Base-by-base conservation (phyloP, 352 stramenopile genomes). In the Plasmopara viticola region DNA sequence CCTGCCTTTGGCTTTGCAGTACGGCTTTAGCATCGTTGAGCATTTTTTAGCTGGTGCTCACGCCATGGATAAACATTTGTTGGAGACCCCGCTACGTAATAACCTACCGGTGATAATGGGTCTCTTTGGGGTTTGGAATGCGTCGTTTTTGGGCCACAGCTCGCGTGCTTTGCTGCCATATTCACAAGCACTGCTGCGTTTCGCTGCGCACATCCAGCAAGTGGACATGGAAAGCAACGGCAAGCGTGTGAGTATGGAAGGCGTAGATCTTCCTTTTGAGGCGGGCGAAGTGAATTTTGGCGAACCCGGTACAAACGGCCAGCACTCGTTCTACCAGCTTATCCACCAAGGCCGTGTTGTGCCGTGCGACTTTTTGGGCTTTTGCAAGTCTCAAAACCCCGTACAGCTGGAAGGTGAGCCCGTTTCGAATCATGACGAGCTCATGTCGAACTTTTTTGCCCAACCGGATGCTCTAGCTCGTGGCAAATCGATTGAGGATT, bases 361-460 rank as follows among this genome's bases (percentile, higher is more conserved):
- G 44, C 96, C 97, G 33, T 94, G 86, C 56, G 97, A 99, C 65
- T 99, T 99, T 69, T 96, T 99, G 57, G 97, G 95, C 31, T 99
- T 98, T 67, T 92, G 94, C 58, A 78, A 98, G 70, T 97, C 79
- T 56, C 95, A 99, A 75, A 84, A 87, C 64, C 82, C 84, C 37
- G 68, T 95, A 48, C 34, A 65, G 38, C 70, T 91, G 44, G 71
- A 70, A 0, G 74, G 74, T 29, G 81, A 98, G 65, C 52, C 78
- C 0, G 88, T 99, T 30, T 90, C 85, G n/a, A 98, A 98, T 79
- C 96, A 99, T 78, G 96, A 99, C 72, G 96, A 99, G 76, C 87
- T 99, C 57, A 99, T 99, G 96, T 95, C 81, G 49, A 98, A 99
- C 79, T 99, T 99, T 70, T 99, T 99, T 66, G 96, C 96, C 33